Evolutionary conservation across 2,329 filamentous ascomycete genomes (phyloP).

Genomic region (Thelonectria discophora): DNA sequence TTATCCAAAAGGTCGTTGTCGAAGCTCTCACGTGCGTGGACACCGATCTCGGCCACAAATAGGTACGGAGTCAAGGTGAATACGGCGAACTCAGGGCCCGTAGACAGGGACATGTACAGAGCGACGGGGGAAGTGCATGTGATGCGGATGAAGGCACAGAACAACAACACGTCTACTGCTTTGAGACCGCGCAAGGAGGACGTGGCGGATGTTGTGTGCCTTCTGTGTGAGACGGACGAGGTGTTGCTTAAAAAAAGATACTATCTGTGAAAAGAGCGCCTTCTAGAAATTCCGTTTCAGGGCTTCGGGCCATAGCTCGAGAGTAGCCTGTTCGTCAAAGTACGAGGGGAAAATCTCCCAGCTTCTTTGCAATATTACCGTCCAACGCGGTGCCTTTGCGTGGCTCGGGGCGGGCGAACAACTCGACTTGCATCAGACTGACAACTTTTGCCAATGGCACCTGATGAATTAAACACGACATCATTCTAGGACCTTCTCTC

Average conservation of each 20-base stretch:
- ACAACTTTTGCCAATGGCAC: constrained; percentile 26
- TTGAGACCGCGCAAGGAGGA: constrained; percentile 38
- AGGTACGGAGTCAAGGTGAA: constrained; percentile 21
- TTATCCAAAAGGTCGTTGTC: constrained; percentile 17
- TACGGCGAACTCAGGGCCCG: constrained; percentile 1
- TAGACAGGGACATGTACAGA: constrained; percentile 26
- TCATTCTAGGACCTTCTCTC: constrained; percentile 19
- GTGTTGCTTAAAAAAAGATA: no score
- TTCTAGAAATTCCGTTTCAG: no score
- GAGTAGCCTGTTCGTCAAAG: no score
- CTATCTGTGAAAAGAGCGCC: no score
- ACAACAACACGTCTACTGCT: constrained; percentile 23
- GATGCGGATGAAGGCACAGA: not conserved
- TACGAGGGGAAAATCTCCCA: no score
- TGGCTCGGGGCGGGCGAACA: constrained; percentile 28
- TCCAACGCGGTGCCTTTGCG: constrained; percentile 17
- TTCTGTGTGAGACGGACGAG: constrained; percentile 36
- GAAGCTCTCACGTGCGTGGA: constrained; percentile 19
- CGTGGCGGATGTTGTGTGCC: constrained; percentile 40
- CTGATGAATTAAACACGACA: constrained; percentile 28
- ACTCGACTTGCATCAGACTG: constrained; percentile 28
- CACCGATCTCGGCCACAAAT: constrained; percentile 27
- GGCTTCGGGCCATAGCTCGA: no score
- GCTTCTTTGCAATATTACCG: not conserved
- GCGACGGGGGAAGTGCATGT: not conserved